Conservation (phyloP, 192 early-diverging fungal species). For the Podila horticola region DNA sequence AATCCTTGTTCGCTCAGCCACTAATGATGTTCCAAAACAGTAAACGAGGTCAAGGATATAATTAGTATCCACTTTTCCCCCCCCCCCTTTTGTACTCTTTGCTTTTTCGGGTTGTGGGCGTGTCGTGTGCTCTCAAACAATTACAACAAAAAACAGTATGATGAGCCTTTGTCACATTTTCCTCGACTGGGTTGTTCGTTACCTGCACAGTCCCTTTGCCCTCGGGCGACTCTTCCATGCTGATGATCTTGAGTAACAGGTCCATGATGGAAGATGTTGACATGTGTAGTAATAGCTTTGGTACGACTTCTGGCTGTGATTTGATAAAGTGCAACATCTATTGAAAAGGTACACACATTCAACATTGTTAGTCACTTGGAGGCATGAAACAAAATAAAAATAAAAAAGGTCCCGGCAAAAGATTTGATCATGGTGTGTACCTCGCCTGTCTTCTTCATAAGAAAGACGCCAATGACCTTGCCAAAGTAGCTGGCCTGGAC, state of each 20-base stretch:
- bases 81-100: neutral
- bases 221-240: slow-evolving; percentile 89
- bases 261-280: slow-evolving; percentile 90
- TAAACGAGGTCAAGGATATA: neutral
- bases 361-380: neutral
- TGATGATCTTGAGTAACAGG: slow-evolving; percentile 91
- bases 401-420: neutral
- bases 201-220: slow-evolving; percentile 88
- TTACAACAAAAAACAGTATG: too few relatives aligned
- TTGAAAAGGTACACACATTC: too few relatives aligned
- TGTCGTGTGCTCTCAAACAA: too few relatives aligned
- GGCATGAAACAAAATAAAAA: too few relatives aligned
- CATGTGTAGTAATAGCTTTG: slow-evolving; percentile 85
- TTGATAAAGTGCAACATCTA: slow-evolving; percentile 90
- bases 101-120: too few relatives aligned
- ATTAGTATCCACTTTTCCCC: neutral
- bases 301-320: slow-evolving; percentile 77
- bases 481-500: slow-evolving; percentile 91
- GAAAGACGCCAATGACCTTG: slow-evolving; percentile 88
- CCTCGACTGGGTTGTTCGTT: neutral
- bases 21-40: slow-evolving; percentile 41
- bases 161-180: neutral
- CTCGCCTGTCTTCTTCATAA: slow-evolving; percentile 90
- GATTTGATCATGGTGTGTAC: slow-evolving; percentile 42
- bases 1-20: slow-evolving; percentile 90